Percentiles rank a stretch among this genome's conserved stretches.
phyloP scores from a whole-genome alignment of 257 asterid genomes.

The Thymus mandschuricus region DNA sequence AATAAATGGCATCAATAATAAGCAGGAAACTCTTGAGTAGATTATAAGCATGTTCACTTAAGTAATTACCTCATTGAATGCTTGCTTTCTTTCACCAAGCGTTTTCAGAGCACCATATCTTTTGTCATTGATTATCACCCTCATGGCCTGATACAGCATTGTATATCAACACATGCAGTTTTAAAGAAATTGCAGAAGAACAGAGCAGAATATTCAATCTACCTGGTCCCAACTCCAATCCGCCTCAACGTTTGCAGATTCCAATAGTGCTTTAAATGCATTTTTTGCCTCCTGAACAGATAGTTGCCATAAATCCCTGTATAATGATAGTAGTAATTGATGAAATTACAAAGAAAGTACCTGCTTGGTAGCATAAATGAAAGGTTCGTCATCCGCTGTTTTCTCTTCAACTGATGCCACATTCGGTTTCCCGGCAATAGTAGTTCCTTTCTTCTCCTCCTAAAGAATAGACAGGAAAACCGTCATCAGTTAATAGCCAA shows the following conservation, averaged over 20 bases:
- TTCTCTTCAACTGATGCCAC: constrained; percentile 63
- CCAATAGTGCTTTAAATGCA: constrained; percentile 87
- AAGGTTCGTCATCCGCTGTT: constrained; percentile 67
- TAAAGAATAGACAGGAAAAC: constrained; percentile 24
- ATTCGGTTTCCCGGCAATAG: constrained; percentile 56
- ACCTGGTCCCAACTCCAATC: constrained; percentile 99
- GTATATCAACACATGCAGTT: constrained; percentile 26
- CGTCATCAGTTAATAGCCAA: background rate
- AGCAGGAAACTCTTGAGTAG: background rate
- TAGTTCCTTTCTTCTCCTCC: constrained; percentile 69
- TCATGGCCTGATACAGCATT: constrained; percentile 75
- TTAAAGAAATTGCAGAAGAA: constrained; percentile 28
- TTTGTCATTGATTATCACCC: constrained; percentile 88
- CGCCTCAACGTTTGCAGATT: constrained; percentile 85
- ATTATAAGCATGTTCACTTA: constrained; percentile 9
- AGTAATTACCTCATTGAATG: constrained; percentile 86
- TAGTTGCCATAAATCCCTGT: constrained; percentile 14
- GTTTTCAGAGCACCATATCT: constrained; percentile 93
- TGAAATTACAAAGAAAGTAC: constrained; percentile 45
- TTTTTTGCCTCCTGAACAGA: constrained; percentile 83
- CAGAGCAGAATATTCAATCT: constrained; percentile 20
- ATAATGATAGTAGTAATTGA: constrained; percentile 18
- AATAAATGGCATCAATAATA: constrained; percentile 26
- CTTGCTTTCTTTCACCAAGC: constrained; percentile 97
- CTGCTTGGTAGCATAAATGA: constrained; percentile 84